Evolutionary conservation across 2,329 filamentous ascomycete genomes (phyloP).

Genomic region (Colletotrichum sp.): DNA sequence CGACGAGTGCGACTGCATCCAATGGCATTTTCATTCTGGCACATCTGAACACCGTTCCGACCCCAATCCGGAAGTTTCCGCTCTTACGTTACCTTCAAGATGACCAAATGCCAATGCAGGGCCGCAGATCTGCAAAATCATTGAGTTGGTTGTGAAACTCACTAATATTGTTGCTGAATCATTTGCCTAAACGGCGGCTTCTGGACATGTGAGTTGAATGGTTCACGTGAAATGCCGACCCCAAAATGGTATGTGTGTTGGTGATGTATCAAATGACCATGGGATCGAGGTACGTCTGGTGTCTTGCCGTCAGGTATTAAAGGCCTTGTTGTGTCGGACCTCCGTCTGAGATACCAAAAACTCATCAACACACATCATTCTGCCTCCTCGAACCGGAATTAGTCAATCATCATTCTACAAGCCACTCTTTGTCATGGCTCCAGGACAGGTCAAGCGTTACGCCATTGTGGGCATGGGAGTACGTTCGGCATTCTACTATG

Average conservation of each 20-base stretch:
- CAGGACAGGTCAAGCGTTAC: constrained; percentile 28
- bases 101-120: background rate
- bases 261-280: background rate
- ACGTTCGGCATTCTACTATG: constrained; percentile 49
- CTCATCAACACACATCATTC: background rate
- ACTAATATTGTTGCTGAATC: background rate
- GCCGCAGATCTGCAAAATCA: background rate
- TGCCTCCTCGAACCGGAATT: background rate
- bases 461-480: constrained; percentile 48
- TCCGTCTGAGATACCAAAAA: background rate
- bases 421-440: background rate
- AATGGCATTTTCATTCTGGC: background rate
- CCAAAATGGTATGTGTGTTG: background rate
- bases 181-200: background rate
- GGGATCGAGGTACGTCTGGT: background rate
- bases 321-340: background rate
- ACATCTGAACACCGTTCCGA: background rate
- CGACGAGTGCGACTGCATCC: background rate
- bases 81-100: background rate
- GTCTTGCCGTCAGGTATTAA: background rate
- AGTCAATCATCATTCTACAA: background rate
- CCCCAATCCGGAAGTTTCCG: background rate
- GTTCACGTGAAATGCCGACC: background rate
- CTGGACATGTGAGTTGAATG: background rate
- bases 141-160: background rate